Base-by-base conservation (phyloP, 331 rosid genomes). In the Malus hybrid region DNA sequence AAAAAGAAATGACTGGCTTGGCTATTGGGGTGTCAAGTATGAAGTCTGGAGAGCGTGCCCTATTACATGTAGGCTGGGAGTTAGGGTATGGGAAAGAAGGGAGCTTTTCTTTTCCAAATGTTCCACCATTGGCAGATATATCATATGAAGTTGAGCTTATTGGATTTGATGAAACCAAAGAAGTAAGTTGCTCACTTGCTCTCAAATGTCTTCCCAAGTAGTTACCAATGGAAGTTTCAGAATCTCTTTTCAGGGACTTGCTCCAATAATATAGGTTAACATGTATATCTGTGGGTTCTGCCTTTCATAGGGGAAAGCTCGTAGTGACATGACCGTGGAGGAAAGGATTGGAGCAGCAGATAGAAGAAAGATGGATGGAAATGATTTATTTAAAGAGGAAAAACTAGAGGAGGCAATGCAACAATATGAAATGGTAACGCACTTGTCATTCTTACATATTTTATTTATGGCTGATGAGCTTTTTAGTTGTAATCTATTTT, bases 391-490 rank as follows among this genome's bases (percentile, higher is more conserved):
- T 80, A 92, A 84, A 80, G 97, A 92, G 72, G 93, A 90, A 73
- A 92, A 90, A 76, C 86, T 92, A 72, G 93, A 94, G 81, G 99
- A 94, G 87, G 99, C 97, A 75, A 92, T 92, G 93, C 96, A 88
- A 87, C 99, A 87, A 92, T 90, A 92, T 88, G 95, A 90, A 92
- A 94, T 94, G 99, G 99, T 94, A 78, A 84, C 80, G 33, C 70
- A 72, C 86, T 80, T 16, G 53, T 80, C 66, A 71, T 80, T 76
- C 86, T 80, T 84, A 12, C 22, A 65, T 77, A 42, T 79, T 77
- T 65, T 63, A 70, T 36, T 48, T 70, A 18, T 68, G 10, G 57
- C 72, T 28, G 34, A 60, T 76, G 57, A 26, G 26, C 66, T 36
- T 55, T 67, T 63, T 24, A 70, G 67, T 64, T 36, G 56, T 75